These are phyloP conservation scores for Thymus quinquecostatus DNA, from an alignment of 257 asterid species.

Conservation along the genomic window DNA sequence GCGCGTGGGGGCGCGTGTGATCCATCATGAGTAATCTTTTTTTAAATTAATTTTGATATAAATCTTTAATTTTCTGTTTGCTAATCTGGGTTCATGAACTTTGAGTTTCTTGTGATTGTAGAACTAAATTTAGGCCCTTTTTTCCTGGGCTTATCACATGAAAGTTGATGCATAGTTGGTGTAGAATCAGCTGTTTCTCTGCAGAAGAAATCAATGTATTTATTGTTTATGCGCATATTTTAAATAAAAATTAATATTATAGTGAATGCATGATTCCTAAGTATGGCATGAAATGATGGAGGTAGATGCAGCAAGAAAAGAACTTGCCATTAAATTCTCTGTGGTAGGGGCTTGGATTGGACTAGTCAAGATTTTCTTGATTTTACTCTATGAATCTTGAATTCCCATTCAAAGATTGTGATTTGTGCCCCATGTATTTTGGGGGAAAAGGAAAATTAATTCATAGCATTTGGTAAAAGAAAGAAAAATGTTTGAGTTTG, in stretches of 20 bases:
- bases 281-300: background rate
- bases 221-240: background rate
- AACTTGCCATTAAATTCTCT: conserved; percentile 6
- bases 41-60: too few species aligned
- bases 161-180: background rate
- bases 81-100: background rate
- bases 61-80: background rate
- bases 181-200: background rate
- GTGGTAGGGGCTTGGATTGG: background rate
- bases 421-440: background rate
- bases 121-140: background rate
- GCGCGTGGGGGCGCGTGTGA: conserved; percentile 1
- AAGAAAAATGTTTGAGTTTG: background rate
- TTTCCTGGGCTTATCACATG: background rate
- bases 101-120: background rate
- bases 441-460: too few species aligned
- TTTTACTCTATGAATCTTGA: background rate
- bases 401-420: background rate
- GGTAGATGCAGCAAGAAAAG: background rate
- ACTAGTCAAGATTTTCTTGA: background rate
- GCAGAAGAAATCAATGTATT: background rate
- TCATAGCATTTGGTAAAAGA: too few species aligned
- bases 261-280: background rate
- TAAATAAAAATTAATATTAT: background rate
- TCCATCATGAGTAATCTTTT: background rate